phyloP scores from a whole-genome alignment of 345 rosid species.

The Eucalyptus cloeziana region DNA sequence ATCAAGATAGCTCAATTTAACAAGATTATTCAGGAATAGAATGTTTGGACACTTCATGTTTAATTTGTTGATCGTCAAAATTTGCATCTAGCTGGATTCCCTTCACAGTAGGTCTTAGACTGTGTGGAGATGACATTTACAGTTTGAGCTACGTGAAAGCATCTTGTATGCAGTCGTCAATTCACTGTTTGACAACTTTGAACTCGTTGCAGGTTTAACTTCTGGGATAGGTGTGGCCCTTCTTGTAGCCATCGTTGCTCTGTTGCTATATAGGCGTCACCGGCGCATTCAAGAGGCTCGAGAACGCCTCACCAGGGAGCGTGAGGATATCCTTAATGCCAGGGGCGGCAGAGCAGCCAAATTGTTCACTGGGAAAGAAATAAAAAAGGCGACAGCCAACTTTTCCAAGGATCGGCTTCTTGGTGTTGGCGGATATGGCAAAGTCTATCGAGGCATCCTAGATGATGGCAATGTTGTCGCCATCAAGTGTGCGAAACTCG shows the following conservation, averaged over 20 bases:
- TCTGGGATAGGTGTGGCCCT: conserved; percentile 5
- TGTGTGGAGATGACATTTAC: neutral
- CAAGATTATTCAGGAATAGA: neutral
- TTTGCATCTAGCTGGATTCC: neutral
- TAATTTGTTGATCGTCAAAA: neutral
- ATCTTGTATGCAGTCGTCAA: neutral
- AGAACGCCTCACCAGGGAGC: conserved; percentile 9
- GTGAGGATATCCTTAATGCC: conserved; percentile 20
- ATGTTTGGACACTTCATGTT: neutral
- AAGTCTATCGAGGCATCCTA: conserved; percentile 24
- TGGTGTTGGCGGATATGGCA: conserved; percentile 39
- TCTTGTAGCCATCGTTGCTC: neutral
- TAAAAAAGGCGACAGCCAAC: conserved; percentile 22
- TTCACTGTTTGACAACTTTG: neutral
- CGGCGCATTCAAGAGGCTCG: conserved; percentile 7
- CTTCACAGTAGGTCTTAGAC: neutral
- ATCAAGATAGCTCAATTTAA: neutral
- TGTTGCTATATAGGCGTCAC: conserved; percentile 11
- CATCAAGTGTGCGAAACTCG: conserved; percentile 37
- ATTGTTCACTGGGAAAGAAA: conserved; percentile 16
- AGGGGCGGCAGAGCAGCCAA: conserved; percentile 15
- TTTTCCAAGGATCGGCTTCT: conserved; percentile 26
- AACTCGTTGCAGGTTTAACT: conserved; percentile 6
- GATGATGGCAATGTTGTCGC: conserved; percentile 29
- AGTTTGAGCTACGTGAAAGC: neutral